Evolutionary conservation across 225 moss, liverwort and hornwort genomes (phyloP).

Genomic region (Asterella californica): DNA sequence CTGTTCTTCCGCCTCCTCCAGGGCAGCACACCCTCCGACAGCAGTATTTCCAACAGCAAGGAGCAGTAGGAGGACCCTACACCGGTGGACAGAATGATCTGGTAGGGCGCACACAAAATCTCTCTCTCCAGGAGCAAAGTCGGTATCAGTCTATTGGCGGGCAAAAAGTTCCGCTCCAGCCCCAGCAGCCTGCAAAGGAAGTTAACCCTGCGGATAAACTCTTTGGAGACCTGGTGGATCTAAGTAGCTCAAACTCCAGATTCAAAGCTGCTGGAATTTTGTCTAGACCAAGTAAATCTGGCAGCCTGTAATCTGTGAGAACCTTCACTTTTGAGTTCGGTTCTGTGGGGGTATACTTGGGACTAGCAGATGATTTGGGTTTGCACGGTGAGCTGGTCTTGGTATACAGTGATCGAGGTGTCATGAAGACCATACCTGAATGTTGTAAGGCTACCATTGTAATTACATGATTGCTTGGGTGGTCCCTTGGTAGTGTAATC

Average conservation of each 20-base stretch:
- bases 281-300: slow-evolving; percentile 45
- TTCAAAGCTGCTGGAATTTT: slow-evolving; percentile 67
- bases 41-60: slow-evolving; percentile 54
- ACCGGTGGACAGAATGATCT: slow-evolving; percentile 37
- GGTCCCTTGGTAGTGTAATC: slow-evolving; percentile 29
- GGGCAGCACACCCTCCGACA: slow-evolving; percentile 44
- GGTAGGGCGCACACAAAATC: slow-evolving; percentile 52
- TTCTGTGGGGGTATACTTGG: slow-evolving; percentile 4
- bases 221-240: slow-evolving; percentile 86
- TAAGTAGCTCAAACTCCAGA: slow-evolving; percentile 74
- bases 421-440: slow-evolving; percentile 20
- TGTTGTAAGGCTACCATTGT: slow-evolving; percentile 33
- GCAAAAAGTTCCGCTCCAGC: slow-evolving; percentile 47
- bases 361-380: neutral
- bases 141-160: slow-evolving; percentile 47
- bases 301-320: slow-evolving; percentile 27
- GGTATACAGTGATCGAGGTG: slow-evolving; percentile 6
- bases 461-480: slow-evolving; percentile 32
- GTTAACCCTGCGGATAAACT: slow-evolving; percentile 64
- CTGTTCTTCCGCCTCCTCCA: slow-evolving; percentile 55
- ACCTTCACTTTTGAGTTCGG: neutral
- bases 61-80: slow-evolving; percentile 24
- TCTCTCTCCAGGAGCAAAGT: slow-evolving; percentile 46
- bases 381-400: slow-evolving; percentile 12
- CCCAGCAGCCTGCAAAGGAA: slow-evolving; percentile 44